A percentile compares a stretch with the other conserved stretches of the same genome.
Conservation (phyloP, 306 rosid species). For the Alnus rubra region DNA sequence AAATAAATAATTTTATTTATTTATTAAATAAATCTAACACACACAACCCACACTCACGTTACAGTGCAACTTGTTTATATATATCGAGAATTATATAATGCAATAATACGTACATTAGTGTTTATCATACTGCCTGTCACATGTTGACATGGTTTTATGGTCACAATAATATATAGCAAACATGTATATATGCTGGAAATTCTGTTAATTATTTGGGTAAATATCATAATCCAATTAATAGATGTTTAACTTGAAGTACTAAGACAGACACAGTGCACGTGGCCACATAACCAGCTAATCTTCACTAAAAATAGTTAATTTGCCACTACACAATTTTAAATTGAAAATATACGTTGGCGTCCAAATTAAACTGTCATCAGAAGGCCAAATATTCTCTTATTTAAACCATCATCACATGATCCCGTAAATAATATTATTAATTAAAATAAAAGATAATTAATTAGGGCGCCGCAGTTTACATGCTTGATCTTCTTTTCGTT, state of each 20-base stretch:
- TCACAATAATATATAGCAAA: slow-evolving; percentile 32
- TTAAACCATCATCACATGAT: slow-evolving; percentile 51
- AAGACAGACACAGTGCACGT: slow-evolving; percentile 44
- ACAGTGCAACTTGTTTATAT: neutral
- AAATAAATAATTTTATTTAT: too few species aligned
- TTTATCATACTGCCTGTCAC: slow-evolving; percentile 31
- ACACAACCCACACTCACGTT: too few species aligned
- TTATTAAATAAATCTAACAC: too few species aligned
- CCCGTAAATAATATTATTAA: slow-evolving; percentile 31
- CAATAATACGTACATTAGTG: slow-evolving; percentile 21
- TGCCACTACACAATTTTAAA: slow-evolving; percentile 30
- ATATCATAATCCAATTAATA: slow-evolving; percentile 26
- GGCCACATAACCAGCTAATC: slow-evolving; percentile 49
- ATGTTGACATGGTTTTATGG: slow-evolving; percentile 39
- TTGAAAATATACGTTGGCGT: slow-evolving; percentile 47
- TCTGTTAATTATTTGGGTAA: slow-evolving; percentile 16
- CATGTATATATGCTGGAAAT: slow-evolving; percentile 30
- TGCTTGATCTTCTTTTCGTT: slow-evolving; percentile 1
- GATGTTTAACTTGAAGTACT: slow-evolving; percentile 28
- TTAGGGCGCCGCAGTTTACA: slow-evolving; percentile 33
- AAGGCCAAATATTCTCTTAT: slow-evolving; percentile 29
- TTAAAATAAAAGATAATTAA: neutral
- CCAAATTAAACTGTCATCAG: slow-evolving; percentile 39
- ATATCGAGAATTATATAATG: neutral
- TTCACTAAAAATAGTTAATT: slow-evolving; percentile 33